phyloP scores from a whole-genome alignment of 257 asterid genomes.

The Galeopsis tetrahit region DNA sequence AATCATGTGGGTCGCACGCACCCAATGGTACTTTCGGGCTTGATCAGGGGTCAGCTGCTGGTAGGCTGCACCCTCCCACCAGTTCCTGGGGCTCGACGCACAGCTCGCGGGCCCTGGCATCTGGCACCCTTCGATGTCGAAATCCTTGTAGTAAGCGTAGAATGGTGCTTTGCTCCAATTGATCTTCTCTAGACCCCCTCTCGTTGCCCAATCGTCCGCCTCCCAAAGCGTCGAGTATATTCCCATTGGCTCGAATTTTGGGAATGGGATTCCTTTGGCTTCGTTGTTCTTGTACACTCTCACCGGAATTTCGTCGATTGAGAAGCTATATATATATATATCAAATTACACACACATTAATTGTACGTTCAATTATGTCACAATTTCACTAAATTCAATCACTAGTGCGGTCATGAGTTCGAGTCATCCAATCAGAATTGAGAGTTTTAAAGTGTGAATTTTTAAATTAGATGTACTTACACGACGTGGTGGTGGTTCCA shows the following conservation, averaged over 20 bases:
- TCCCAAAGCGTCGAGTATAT: constrained; percentile 87
- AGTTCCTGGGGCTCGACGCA: constrained; percentile 54
- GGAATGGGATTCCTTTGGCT: constrained; percentile 72
- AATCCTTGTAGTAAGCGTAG: constrained; percentile 82
- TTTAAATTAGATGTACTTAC: constrained; percentile 47
- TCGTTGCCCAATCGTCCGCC: constrained; percentile 94
- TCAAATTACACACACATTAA: not conserved
- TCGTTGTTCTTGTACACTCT: constrained; percentile 85
- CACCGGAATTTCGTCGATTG: constrained; percentile 71
- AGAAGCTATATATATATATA: constrained; percentile 34
- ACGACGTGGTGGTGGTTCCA: constrained; percentile 65
- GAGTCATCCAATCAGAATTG: too few species aligned
- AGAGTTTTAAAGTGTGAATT: too few species aligned
- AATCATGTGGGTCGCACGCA: constrained; percentile 67
- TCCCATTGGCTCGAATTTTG: constrained; percentile 74
- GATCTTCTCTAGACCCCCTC: constrained; percentile 87
- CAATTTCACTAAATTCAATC: too few species aligned
- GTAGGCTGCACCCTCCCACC: constrained; percentile 85
- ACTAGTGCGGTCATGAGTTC: too few species aligned
- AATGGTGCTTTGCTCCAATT: constrained; percentile 91
- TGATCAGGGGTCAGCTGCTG: constrained; percentile 55
- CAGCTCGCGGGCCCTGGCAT: constrained; percentile 73
- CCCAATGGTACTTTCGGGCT: constrained; percentile 77
- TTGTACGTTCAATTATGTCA: not conserved
- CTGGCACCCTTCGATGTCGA: constrained; percentile 85